A percentile compares a stretch with the other conserved stretches of the same genome.
phyloP scores from a whole-genome alignment of 768 basidiomycete species.

The Lentinula aciculospora region DNA sequence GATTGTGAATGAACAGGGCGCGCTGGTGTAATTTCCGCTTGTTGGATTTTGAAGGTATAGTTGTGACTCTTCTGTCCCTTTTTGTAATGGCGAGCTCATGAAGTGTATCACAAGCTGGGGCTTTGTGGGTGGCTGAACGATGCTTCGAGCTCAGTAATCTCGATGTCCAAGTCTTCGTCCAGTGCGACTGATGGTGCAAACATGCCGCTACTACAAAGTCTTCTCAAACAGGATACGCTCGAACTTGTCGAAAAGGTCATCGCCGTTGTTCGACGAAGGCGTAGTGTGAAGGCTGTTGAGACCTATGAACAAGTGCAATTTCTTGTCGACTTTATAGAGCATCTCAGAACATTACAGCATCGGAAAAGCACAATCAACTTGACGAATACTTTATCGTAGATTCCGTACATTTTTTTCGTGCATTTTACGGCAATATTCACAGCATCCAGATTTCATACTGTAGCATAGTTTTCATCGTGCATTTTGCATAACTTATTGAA shows the following conservation, averaged over 20 bases:
- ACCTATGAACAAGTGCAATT: constrained; percentile 91
- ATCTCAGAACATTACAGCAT: constrained; percentile 27
- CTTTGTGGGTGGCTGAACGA: constrained; percentile 66
- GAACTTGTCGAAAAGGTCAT: constrained; percentile 71
- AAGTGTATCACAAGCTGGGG: constrained; percentile 53
- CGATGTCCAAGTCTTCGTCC: background rate
- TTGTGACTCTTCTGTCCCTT: background rate
- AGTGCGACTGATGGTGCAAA: background rate
- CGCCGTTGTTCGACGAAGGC: constrained; percentile 60
- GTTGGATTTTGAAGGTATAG: constrained; percentile 61
- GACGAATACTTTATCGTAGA: background rate
- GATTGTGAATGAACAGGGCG: constrained; percentile 32
- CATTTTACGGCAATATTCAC: background rate
- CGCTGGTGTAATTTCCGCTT: constrained; percentile 87
- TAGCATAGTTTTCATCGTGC: background rate
- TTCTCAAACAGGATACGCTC: constrained; percentile 42
- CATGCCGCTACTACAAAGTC: constrained; percentile 8
- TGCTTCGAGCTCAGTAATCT: constrained; percentile 8
- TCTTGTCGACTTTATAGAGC: constrained; percentile 70
- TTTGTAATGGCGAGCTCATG: background rate
- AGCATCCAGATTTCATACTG: background rate
- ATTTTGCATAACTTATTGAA: background rate
- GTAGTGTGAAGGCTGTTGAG: constrained; percentile 90
- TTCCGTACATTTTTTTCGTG: background rate
- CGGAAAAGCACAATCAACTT: background rate